Base-by-base conservation (phyloP, 768 basidiomycete species). In the Auricularia sp. region DNA sequence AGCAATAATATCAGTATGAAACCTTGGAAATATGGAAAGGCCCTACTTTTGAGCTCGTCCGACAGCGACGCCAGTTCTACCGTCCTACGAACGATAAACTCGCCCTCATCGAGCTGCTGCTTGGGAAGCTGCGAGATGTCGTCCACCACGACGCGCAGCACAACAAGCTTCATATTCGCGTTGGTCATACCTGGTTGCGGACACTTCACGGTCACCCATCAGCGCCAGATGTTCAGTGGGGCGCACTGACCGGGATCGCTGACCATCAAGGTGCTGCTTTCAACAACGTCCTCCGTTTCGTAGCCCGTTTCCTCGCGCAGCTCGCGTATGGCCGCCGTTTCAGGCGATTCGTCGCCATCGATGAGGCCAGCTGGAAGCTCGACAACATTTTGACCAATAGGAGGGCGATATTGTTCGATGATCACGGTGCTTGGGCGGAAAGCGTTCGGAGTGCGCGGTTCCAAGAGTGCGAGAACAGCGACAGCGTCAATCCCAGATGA, bases 231-330 rank as follows among this genome's bases (percentile, higher is more conserved):
- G 23, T 54, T 56, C 36, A 67, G 62, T 53, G 44, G 35, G 29
- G 66, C 59, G 63, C 39, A 47, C 76, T 61, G 51, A 89, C 89
- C 91, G 67, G 91, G 90, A 72, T 93, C 90, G 66, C 74, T 77
- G 42, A 88, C 87, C 33, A 87, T 71, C 29, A 86, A 68, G 3
- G 87, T 84, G 6, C 85, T 84, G 1, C 81, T 77, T 66, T 91
- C 83, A 36, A 88, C 70, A 36, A 94, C 79, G 61, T 79, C 73
- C 62, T 81, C 84, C 7, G 6, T 35, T 29, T 59, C 56, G 75
- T 84, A 96, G 3, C 95, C 95, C 2, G 95, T 97, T 74, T 98
- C 96, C 76, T 98, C 96, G 70, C 86, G 81, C 14, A 98, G 81
- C 73, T 98, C 96, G 23, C 96, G 84, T 43, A 93, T 80, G 1